A percentile compares a stretch with the other conserved stretches of the same genome.
Conservation (phyloP, 768 basidiomycete genomes). For the Suillus cothurnatus region DNA sequence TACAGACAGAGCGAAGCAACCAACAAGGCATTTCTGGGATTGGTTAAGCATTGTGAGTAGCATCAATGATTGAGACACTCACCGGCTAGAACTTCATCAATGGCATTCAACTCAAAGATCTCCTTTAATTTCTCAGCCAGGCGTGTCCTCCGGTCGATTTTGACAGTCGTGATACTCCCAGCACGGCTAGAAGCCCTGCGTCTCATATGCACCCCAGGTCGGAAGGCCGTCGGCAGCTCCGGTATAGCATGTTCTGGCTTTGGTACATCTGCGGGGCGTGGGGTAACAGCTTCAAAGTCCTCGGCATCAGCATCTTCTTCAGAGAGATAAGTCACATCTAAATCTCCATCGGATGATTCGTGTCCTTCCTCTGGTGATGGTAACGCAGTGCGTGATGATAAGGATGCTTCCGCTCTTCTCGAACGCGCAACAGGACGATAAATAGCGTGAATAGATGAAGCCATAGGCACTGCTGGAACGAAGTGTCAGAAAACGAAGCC, state of each 20-base stretch:
- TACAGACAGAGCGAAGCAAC: constrained; percentile 86
- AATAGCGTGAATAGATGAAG: constrained; percentile 89
- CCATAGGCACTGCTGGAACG: constrained; percentile 45
- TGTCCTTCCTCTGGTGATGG: constrained; percentile 29
- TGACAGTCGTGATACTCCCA: constrained; percentile 76
- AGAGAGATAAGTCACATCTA: constrained; percentile 36
- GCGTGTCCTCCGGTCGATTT: constrained; percentile 63
- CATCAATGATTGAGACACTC: constrained; percentile 25
- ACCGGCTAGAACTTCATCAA: constrained; percentile 87
- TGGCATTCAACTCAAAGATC: constrained; percentile 80
- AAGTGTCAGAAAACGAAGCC: constrained; percentile 6
- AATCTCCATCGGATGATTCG: constrained; percentile 33
- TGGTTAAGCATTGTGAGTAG: constrained; percentile 9
- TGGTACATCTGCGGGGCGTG: constrained; percentile 35
- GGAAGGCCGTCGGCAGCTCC: constrained; percentile 11
- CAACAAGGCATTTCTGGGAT: constrained; percentile 88
- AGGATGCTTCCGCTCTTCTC: constrained; percentile 41
- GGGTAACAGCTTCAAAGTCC: constrained; percentile 60
- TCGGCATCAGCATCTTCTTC: constrained; percentile 58
- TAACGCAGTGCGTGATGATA: constrained; percentile 16
- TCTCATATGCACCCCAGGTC: constrained; percentile 23
- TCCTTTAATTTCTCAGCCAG: constrained; percentile 89
- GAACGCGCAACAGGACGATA: constrained; percentile 78
- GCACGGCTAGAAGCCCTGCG: constrained; percentile 39
- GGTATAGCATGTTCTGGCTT: constrained; percentile 11